Evolutionary conservation across 306 rosid species (phyloP).

Genomic region (Oxytropis ochrocephala): DNA sequence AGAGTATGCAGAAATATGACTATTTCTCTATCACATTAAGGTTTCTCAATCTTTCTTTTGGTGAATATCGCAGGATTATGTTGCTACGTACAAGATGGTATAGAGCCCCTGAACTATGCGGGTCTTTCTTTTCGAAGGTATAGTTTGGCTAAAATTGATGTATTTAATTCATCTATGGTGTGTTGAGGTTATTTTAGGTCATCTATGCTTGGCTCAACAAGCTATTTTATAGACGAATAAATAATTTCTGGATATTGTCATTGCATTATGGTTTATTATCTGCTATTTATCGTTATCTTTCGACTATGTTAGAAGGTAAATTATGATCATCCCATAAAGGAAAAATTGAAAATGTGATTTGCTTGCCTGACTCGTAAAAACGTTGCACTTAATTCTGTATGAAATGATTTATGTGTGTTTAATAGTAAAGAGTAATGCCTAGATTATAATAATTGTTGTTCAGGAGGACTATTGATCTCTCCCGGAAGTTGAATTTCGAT

Average conservation of each 20-base stretch:
- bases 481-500: conserved; percentile 95
- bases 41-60: not conserved
- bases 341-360: conserved; percentile 20
- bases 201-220: conserved; percentile 5
- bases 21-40: not conserved
- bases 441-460: conserved; percentile 98
- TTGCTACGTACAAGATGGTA: conserved; percentile 99
- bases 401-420: conserved; percentile 49
- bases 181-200: conserved; percentile 3
- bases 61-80: conserved; percentile 64
- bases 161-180: conserved; percentile 1
- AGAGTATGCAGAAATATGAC: conserved; percentile 4
- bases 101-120: conserved; percentile 95
- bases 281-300: conserved; percentile 5
- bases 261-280: not conserved
- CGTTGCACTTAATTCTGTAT: conserved; percentile 34
- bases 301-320: not conserved
- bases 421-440: conserved; percentile 88
- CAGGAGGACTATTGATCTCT: conserved; percentile 99
- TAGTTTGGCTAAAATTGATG: conserved; percentile 22
- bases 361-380: conserved; percentile 21
- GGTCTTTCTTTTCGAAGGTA: conserved; percentile 89
- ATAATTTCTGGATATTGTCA: conserved; percentile 5
- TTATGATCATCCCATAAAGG: conserved; percentile 1
- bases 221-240: not conserved